Base-by-base conservation (phyloP, 2,329 filamentous ascomycete species). In the Phialocephala sp. region DNA sequence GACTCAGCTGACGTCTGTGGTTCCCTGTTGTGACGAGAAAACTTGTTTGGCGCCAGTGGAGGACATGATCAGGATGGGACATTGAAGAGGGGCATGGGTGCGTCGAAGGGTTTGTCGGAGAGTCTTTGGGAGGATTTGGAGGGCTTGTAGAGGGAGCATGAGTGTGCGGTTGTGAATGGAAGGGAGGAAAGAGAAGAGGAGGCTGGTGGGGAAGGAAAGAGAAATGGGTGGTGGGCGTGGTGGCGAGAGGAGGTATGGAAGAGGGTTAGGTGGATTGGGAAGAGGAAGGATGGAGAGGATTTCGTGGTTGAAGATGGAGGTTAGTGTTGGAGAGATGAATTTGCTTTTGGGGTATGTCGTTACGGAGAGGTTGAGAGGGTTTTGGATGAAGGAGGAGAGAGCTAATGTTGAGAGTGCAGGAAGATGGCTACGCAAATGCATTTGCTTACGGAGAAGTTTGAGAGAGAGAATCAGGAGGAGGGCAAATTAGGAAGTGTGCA, bases 381-480 rank as follows among this genome's bases (percentile, higher is more conserved):
- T 41, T 37, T 18, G 22, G 18, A 12, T 15, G 15, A 15, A 35
- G 18, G 1, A 35, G 12, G 11, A 22, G n/a, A 32, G 6, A n/a
- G n/a, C 20, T 60, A n/a, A 41, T 60, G 27, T 18, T 11, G 45
- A 59, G 4, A 2, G n/a, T 14, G 11, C 24, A 60, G 41, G 41
- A 50, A 60, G 32, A 60, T 60, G 27, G 43, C 43, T n/a, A 27
- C 58, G 9, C 58, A 60, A 22, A 41, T 45, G 20, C 58, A 60
- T 60, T n/a, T 50, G 5, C 20, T 50, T n/a, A 24, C 18, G 18
- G 45, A 50, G 45, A 50, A n/a, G n/a, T 50, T 50, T 50, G 50
- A 54, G 50, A 54, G 14, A 24, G n/a, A 24, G 4, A 24, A 54
- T 54, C 12, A 27, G 50, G 24, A 18, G 4, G 24, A 32, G 11